phyloP scores from a whole-genome alignment of 2,329 filamentous ascomycete species.

The Calonectria henricotiae region DNA sequence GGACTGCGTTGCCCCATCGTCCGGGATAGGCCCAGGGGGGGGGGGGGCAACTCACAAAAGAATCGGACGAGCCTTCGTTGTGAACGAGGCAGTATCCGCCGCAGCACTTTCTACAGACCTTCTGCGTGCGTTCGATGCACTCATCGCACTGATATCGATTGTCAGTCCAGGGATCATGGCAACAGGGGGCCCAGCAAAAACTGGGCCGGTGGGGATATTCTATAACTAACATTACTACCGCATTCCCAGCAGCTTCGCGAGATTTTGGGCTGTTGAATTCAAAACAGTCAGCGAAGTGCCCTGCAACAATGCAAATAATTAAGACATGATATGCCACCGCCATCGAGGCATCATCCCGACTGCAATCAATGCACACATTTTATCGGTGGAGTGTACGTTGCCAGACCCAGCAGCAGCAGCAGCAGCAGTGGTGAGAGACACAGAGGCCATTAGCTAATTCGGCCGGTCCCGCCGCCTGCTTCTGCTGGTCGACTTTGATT shows the following conservation, averaged over 20 bases:
- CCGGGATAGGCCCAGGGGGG: not conserved
- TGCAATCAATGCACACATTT: constrained; percentile 41
- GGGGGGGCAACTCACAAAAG: constrained; percentile 63
- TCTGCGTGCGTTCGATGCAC: constrained; percentile 82
- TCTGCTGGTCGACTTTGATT: not conserved
- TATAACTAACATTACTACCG: constrained; percentile 78
- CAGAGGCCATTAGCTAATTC: constrained; percentile 19
- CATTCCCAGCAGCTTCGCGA: constrained; percentile 88
- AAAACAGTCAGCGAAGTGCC: constrained; percentile 37
- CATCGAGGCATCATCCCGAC: constrained; percentile 39
- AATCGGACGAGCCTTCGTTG: constrained; percentile 85
- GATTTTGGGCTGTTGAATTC: constrained; percentile 68
- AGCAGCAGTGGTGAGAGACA: not conserved
- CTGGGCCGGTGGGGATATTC: constrained; percentile 24
- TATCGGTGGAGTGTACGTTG: constrained; percentile 12
- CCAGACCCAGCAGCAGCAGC: not conserved
- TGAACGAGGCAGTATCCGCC: constrained; percentile 89
- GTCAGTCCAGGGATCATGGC: constrained; percentile 35
- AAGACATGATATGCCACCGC: constrained; percentile 29
- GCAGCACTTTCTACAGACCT: constrained; percentile 80
- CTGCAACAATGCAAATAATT: constrained; percentile 8
- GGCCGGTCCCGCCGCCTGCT: constrained; percentile 34
- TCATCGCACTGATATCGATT: constrained; percentile 74
- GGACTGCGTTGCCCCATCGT: not conserved
- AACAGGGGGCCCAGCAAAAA: not conserved